phyloP scores from a whole-genome alignment of 495 filamentous ascomycete species.

The Neurospora sp. region DNA sequence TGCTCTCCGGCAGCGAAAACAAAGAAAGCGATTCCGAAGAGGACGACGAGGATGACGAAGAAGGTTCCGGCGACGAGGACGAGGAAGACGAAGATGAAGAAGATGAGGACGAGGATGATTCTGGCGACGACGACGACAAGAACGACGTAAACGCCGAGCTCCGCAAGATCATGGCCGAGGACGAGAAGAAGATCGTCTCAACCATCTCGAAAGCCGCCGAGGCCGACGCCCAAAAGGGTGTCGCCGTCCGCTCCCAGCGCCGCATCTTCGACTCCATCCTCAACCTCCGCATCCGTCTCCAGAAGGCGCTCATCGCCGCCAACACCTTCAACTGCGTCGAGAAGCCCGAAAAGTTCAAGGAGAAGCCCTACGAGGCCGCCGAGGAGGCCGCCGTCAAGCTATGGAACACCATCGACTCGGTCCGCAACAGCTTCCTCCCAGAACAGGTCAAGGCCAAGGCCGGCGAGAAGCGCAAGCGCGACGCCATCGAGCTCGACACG shows the following conservation, averaged over 20 bases:
- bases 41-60: constrained; percentile 27
- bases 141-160: constrained; percentile 27
- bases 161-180: constrained; percentile 58
- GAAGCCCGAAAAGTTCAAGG: constrained; percentile 13
- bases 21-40: constrained; percentile 26
- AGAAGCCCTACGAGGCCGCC: constrained; percentile 56
- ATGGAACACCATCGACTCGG: constrained; percentile 71
- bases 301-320: constrained; percentile 74
- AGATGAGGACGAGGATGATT: neutral
- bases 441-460: constrained; percentile 22
- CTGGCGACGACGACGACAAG: constrained; percentile 29
- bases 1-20: constrained; percentile 16
- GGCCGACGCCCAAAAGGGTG: constrained; percentile 74
- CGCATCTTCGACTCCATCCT: constrained; percentile 78
- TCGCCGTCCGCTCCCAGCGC: constrained; percentile 73
- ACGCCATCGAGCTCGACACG: constrained; percentile 36
- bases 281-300: constrained; percentile 78
- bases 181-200: constrained; percentile 57
- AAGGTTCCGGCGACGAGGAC: constrained; percentile 25
- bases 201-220: constrained; percentile 64
- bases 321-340: constrained; percentile 59
- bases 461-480: constrained; percentile 49
- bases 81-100: constrained; percentile 19
- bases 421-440: constrained; percentile 48
- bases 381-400: constrained; percentile 81